phyloP scores from a whole-genome alignment of 2,329 filamentous ascomycete species.

The Huntiella bhutanensis region DNA sequence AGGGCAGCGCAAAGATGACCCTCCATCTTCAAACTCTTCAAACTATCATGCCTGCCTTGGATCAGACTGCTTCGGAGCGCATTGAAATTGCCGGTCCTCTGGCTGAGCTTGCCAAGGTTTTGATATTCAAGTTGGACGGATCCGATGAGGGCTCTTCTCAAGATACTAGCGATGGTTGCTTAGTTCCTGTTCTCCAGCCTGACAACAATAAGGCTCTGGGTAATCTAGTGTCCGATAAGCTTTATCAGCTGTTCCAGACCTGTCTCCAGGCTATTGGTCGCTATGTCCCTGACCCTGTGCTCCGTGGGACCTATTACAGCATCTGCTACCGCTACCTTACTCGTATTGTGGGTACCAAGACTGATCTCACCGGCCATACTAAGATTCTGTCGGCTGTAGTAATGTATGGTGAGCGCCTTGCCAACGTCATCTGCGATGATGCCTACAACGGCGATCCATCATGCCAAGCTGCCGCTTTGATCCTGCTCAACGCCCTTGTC shows the following conservation, averaged over 20 bases:
- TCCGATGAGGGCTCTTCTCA: constrained; percentile 20
- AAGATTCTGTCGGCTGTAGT: constrained; percentile 56
- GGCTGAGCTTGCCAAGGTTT: constrained; percentile 52
- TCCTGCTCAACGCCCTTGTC: constrained; percentile 65
- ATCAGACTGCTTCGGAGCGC: constrained; percentile 52
- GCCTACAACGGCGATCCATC: constrained; percentile 66
- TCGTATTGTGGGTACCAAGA: constrained; percentile 37
- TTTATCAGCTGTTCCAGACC: constrained; percentile 80
- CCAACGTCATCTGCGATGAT: constrained; percentile 83
- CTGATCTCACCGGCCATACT: constrained; percentile 23
- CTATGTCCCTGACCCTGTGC: constrained; percentile 46
- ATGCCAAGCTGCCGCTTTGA: constrained; percentile 68
- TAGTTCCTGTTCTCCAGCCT: too few relatives aligned
- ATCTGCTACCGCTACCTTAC: constrained; percentile 77
- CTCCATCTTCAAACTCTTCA: constrained; percentile 79
- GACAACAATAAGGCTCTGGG: constrained; percentile 24
- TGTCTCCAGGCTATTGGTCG: constrained; percentile 63
- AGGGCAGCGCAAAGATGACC: constrained; percentile 48
- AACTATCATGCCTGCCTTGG: constrained; percentile 71
- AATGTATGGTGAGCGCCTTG: constrained; percentile 52
- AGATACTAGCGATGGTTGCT: constrained; percentile 15
- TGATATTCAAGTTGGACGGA: constrained; percentile 50
- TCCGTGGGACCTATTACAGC: constrained; percentile 76
- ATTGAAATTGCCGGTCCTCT: constrained; percentile 55
- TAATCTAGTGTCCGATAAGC: constrained; percentile 68